phyloP scores from a whole-genome alignment of 1,284 basidiomycete genomes.

The Laetiporus sulphureus region DNA sequence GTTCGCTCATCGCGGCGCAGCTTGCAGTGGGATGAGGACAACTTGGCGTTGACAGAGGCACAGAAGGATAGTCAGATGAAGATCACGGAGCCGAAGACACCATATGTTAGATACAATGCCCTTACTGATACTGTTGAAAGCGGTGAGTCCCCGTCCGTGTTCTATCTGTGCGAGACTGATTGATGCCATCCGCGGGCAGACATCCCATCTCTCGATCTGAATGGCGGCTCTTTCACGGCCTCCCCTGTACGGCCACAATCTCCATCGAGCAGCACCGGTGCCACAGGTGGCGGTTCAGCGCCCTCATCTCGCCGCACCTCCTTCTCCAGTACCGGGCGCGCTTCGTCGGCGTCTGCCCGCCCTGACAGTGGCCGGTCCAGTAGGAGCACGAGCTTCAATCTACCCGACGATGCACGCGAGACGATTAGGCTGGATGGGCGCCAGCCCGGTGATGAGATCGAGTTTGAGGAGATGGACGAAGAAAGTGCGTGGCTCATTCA shows the following conservation, averaged over 20 bases:
- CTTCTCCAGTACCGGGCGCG: conserved; percentile 56
- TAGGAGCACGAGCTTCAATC: conserved; percentile 77
- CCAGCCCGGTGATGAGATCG: conserved; percentile 50
- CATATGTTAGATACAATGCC: conserved; percentile 85
- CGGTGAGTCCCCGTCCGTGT: conserved; percentile 32
- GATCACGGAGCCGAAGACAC: conserved; percentile 96
- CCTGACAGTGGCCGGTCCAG: conserved; percentile 61
- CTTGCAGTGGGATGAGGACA: conserved; percentile 90
- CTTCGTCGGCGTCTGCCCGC: conserved; percentile 41
- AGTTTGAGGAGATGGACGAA: conserved; percentile 80
- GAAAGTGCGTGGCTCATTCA: conserved; percentile 51
- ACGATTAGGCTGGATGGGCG: conserved; percentile 39
- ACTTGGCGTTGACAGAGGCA: conserved; percentile 84
- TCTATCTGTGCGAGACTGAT: background rate
- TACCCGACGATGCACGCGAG: conserved; percentile 61
- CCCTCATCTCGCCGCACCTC: conserved; percentile 78
- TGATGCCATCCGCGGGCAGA: conserved; percentile 36
- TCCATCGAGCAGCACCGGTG: conserved; percentile 24
- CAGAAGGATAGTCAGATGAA: conserved; percentile 94
- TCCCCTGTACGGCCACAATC: conserved; percentile 22
- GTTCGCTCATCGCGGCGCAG: conserved; percentile 26
- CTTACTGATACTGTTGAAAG: conserved; percentile 79
- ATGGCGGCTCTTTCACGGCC: conserved; percentile 14
- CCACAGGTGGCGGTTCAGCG: conserved; percentile 45
- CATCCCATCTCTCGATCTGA: conserved; percentile 59